Conservation (phyloP, 495 filamentous ascomycete genomes). For the Lasiosphaeria hispida region DNA sequence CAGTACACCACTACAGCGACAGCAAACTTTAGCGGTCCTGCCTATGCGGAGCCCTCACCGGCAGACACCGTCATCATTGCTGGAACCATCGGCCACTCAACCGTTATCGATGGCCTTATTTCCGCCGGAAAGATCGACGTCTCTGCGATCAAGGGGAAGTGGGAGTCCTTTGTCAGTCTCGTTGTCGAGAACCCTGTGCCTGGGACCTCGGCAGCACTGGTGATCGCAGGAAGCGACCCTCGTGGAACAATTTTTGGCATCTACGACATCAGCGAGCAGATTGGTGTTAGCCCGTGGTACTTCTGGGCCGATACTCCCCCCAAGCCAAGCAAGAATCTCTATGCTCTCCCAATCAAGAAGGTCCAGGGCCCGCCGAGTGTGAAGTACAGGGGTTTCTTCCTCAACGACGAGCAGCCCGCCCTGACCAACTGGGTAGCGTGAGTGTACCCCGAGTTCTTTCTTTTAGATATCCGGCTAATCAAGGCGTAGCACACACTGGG, state of each 20-base stretch:
- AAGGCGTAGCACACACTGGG: slow-evolving; percentile 26
- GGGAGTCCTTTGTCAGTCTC: slow-evolving; percentile 66
- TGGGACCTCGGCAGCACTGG: slow-evolving; percentile 57
- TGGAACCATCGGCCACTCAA: slow-evolving; percentile 64
- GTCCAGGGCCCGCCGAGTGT: slow-evolving; percentile 62
- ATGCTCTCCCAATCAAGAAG: slow-evolving; percentile 50
- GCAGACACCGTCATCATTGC: slow-evolving; percentile 60
- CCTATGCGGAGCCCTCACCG: slow-evolving; percentile 43
- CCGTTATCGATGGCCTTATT: slow-evolving; percentile 57
- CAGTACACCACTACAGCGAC: slow-evolving; percentile 46
- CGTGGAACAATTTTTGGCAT: slow-evolving; percentile 71
- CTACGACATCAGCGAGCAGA: slow-evolving; percentile 73
- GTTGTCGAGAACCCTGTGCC: slow-evolving; percentile 58
- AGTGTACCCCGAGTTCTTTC: not conserved
- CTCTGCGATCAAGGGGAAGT: slow-evolving; percentile 55
- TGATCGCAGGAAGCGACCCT: slow-evolving; percentile 67
- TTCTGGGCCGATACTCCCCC: slow-evolving; percentile 70
- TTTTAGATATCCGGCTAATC: not conserved
- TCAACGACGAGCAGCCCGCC: slow-evolving; percentile 75
- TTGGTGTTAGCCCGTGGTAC: slow-evolving; percentile 75
- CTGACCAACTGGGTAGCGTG: slow-evolving; percentile 66
- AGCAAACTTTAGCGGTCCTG: slow-evolving; percentile 44
- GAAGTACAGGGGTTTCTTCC: slow-evolving; percentile 75
- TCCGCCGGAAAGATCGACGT: slow-evolving; percentile 54
- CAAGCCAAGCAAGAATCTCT: slow-evolving; percentile 53